Conservation (phyloP, 345 rosid genomes). For the Streptanthus diversifolius region DNA sequence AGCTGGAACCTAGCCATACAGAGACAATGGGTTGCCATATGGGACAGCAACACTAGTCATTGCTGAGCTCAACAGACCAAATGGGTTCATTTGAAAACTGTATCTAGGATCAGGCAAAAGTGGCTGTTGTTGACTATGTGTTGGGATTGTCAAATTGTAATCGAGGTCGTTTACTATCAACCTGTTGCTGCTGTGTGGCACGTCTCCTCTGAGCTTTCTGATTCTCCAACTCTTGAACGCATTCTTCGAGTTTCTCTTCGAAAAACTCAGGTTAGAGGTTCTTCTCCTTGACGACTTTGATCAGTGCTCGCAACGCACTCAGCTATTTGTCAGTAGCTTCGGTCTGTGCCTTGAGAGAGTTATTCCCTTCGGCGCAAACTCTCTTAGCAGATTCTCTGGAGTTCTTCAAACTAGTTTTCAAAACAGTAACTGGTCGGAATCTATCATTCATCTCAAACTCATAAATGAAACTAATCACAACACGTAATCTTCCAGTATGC, state of each 20-base stretch:
- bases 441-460: constrained; percentile 57
- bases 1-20: constrained; percentile 35
- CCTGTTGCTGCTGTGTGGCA: not conserved
- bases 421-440: constrained; percentile 51
- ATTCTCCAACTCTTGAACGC: constrained; percentile 58
- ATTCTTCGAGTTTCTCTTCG: constrained; percentile 39
- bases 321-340: constrained; percentile 51
- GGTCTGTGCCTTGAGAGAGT: constrained; percentile 46
- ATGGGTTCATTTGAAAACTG: constrained; percentile 36
- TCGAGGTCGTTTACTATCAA: constrained; percentile 6
- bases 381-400: constrained; percentile 38
- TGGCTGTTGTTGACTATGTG: constrained; percentile 16
- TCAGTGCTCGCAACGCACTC: constrained; percentile 48
- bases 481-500: constrained; percentile 40
- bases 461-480: constrained; percentile 53
- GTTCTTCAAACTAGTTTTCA: constrained; percentile 49
- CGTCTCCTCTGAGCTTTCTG: constrained; percentile 48
- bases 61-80: constrained; percentile 37
- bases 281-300: constrained; percentile 50
- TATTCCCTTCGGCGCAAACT: constrained; percentile 39
- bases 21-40: constrained; percentile 38
- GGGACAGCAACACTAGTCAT: constrained; percentile 25
- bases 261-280: constrained; percentile 52
- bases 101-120: constrained; percentile 24
- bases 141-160: not conserved